A percentile compares a stretch with the other conserved stretches of the same genome.
Conservation (phyloP, 192 early-diverging fungal genomes). For the Gryganskiella cystojenkinii region DNA sequence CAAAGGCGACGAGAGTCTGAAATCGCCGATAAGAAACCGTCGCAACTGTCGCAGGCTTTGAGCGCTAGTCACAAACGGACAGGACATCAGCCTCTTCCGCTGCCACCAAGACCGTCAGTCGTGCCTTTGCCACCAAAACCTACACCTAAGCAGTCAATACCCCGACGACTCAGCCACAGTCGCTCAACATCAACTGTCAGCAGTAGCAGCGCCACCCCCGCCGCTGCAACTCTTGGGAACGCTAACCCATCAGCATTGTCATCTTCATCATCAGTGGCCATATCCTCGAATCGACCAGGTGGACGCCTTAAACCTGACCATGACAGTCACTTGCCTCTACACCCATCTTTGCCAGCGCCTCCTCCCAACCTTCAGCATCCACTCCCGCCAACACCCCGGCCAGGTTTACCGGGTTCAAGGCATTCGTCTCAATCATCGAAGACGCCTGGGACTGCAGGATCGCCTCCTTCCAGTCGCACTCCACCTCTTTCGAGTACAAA, state of each 20-base stretch:
- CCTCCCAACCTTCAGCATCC: conserved; percentile 6
- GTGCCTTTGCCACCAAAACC: conserved; percentile 49
- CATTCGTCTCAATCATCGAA: not conserved
- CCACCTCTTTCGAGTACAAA: conserved; percentile 3
- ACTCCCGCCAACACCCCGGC: conserved; percentile 22
- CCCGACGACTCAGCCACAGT: conserved; percentile 23
- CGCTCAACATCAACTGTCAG: conserved; percentile 16
- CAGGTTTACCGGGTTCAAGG: conserved; percentile 5
- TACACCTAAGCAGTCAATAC: not conserved
- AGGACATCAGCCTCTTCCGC: conserved; percentile 23
- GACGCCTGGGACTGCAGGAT: not conserved
- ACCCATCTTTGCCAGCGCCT: no score
- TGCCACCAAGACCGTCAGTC: conserved; percentile 40
- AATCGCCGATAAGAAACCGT: not conserved
- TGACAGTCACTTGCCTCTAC: no score
- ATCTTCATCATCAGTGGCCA: not conserved
- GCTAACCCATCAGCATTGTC: not conserved
- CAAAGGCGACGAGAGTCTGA: conserved; percentile 25
- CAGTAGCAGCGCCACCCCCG: not conserved
- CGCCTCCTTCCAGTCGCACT: not conserved
- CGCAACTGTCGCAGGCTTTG: not conserved
- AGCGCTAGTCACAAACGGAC: conserved; percentile 19
- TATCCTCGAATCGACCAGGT: not conserved
- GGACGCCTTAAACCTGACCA: no score
- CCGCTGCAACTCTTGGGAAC: not conserved